Conservation (phyloP, 2,329 filamentous ascomycete species). For the Chalaropsis thielavioides region DNA sequence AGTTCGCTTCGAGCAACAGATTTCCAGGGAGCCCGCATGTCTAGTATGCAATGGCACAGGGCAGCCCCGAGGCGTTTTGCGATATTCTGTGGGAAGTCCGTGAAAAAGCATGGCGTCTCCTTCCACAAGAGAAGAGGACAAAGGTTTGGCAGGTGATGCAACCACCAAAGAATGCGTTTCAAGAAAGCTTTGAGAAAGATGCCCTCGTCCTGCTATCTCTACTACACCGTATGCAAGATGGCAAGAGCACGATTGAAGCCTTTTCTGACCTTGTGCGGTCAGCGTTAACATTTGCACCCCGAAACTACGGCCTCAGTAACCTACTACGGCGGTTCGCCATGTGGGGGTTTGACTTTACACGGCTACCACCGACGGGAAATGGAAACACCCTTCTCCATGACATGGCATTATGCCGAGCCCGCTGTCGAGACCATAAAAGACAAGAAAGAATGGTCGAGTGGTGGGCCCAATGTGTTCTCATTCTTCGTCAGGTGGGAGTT, state of each 20-base stretch:
- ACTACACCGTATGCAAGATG: not conserved
- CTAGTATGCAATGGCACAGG: slow-evolving; percentile 10
- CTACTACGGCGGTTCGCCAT: slow-evolving; percentile 6
- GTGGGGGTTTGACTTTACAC: slow-evolving; percentile 13
- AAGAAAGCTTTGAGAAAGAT: not conserved
- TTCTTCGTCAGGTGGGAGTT: slow-evolving; percentile 8
- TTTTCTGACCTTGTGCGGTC: slow-evolving; percentile 6
- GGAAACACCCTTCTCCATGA: slow-evolving; percentile 15
- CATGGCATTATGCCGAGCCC: slow-evolving; percentile 6
- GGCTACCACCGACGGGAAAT: not conserved
- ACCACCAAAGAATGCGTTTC: slow-evolving; percentile 12
- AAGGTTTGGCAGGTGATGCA: slow-evolving; percentile 14
- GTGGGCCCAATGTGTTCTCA: slow-evolving; percentile 8
- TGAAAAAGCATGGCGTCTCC: slow-evolving; percentile 10
- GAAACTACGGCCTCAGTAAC: slow-evolving; percentile 7
- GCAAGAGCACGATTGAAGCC: not conserved
- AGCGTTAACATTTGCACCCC: slow-evolving; percentile 7
- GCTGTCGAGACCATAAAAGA: not conserved
- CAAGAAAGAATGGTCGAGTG: slow-evolving; percentile 7
- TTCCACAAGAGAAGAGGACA: not conserved
- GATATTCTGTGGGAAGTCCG: slow-evolving; percentile 16
- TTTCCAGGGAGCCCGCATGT: slow-evolving; percentile 10
- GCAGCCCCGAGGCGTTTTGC: slow-evolving; percentile 3
- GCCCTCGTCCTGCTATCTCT: slow-evolving; percentile 4
- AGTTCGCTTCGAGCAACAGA: slow-evolving; percentile 9